Evolutionary conservation across 257 asterid species (phyloP).

Genomic region (Solanum appendiculatum): DNA sequence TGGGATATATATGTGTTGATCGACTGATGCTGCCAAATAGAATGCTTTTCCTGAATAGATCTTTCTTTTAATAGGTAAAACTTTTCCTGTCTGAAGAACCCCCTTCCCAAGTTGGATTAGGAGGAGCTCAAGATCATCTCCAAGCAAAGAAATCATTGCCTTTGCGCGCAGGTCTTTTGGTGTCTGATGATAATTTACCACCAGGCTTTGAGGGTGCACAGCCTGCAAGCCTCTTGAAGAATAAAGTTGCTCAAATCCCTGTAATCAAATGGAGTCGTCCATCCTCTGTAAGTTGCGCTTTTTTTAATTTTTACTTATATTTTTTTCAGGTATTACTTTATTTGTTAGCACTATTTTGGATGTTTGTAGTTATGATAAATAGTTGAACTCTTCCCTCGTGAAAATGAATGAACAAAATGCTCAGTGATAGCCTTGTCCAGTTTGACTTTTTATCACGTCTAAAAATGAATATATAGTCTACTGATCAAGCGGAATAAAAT

Average conservation of each 20-base stretch:
- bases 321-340: background rate
- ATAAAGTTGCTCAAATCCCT: constrained; percentile 58
- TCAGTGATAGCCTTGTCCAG: background rate
- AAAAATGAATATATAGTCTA: background rate
- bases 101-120: constrained; percentile 72
- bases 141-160: constrained; percentile 65
- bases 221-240: constrained; percentile 40
- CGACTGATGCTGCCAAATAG: background rate
- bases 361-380: background rate
- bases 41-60: background rate
- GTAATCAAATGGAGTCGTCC: constrained; percentile 67
- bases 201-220: constrained; percentile 79
- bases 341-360: background rate
- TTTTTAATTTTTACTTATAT: background rate
- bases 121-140: constrained; percentile 65
- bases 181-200: constrained; percentile 66
- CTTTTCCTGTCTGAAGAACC: constrained; percentile 73
- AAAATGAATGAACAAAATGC: background rate
- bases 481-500: background rate
- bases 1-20: background rate
- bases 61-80: constrained; percentile 43
- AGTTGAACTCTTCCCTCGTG: background rate
- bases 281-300: constrained; percentile 44
- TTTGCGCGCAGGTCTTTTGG: constrained; percentile 27
- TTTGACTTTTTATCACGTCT: background rate